Evolutionary conservation across 805 yeast species (phyloP), one percentile per base, ranked within the genome.

Genomic region (Yueomyces sp.): DNA sequence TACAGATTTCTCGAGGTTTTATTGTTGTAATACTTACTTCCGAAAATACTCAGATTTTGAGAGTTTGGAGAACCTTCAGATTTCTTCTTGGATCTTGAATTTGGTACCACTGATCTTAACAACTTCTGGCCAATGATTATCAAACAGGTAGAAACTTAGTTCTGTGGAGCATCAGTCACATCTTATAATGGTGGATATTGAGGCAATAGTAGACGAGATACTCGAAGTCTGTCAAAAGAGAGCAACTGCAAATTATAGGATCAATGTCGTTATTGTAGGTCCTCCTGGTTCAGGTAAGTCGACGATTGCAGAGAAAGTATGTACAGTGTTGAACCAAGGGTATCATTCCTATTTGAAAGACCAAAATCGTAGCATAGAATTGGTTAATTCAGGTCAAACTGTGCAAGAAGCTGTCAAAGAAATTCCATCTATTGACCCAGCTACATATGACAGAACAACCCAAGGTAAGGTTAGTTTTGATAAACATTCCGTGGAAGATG

Each of bases 261-360:
- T 77, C 2, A 46, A 81, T 19, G 65, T 86, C 7, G 64, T 81
- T 0, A 53, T 86, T 9, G 77, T 79, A 2, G 95, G 95, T 1
- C 70, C 78, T 0, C 95, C 95, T 2, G 95, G 95, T 4, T 76
- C 88, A 1, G 95, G 95, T 0, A 85, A 85, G 57, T 73, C 88
- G 3, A 82, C 94, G 0, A 54, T 79, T 34, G 78, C 88, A 1
- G 54, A 55, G 36, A 44, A 59, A 4, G 62, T 85, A 4, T 70
- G 70, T 33, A 55, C 59, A 4, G 50, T 50, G 4, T 52, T 79
- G n/a, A 73, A 68, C 49, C 44, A 50, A 28, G 45, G 52, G 48
- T 63, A 50, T 40, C 37, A 45, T 8, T 42, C 40, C 1, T 46
- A 49, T 38, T 28, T 53, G 26, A 28, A 42, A 2, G 28, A 1